Conservation (phyloP, 1,139 yeast species). For the Lizanozyma gosingica region DNA sequence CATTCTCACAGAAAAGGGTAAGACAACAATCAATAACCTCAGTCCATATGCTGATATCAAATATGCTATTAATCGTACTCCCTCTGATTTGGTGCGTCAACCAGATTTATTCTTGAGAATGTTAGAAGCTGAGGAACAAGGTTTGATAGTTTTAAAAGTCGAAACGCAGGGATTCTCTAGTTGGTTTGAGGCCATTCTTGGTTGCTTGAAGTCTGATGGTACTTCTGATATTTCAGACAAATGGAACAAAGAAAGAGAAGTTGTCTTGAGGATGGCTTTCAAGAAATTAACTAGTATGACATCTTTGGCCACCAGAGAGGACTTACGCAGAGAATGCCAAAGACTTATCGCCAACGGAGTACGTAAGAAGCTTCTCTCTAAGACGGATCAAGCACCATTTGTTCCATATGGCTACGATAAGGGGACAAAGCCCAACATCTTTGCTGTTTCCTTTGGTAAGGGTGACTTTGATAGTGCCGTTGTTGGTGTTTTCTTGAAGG, state of each 20-base stretch:
- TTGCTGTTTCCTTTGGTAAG: constrained; percentile 79
- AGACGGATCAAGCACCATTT: constrained; percentile 88
- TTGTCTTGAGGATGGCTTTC: constrained; percentile 59
- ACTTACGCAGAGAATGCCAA: constrained; percentile 69
- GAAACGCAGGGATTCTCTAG: constrained; percentile 33
- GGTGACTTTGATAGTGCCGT: constrained; percentile 84
- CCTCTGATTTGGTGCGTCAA: constrained; percentile 58
- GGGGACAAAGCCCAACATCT: constrained; percentile 79
- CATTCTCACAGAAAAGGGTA: constrained; percentile 81
- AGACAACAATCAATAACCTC: constrained; percentile 65
- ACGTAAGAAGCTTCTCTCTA: constrained; percentile 57
- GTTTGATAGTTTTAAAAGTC: constrained; percentile 43
- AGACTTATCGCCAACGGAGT: constrained; percentile 61
- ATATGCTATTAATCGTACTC: constrained; percentile 76
- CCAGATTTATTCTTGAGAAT: constrained; percentile 84
- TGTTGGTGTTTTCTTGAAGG: constrained; percentile 70
- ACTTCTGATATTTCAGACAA: constrained; percentile 69
- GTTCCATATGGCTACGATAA: constrained; percentile 68
- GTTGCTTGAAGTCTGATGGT: constrained; percentile 68
- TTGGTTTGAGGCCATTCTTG: constrained; percentile 33
- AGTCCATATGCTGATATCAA: constrained; percentile 86
- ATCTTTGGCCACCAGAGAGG: constrained; percentile 74
- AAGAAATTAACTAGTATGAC: constrained; percentile 61
- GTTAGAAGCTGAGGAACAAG: constrained; percentile 78
- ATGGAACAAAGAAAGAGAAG: constrained; percentile 76